Base-by-base conservation (phyloP, 1,284 basidiomycete species). In the Malassezia dermatis region DNA sequence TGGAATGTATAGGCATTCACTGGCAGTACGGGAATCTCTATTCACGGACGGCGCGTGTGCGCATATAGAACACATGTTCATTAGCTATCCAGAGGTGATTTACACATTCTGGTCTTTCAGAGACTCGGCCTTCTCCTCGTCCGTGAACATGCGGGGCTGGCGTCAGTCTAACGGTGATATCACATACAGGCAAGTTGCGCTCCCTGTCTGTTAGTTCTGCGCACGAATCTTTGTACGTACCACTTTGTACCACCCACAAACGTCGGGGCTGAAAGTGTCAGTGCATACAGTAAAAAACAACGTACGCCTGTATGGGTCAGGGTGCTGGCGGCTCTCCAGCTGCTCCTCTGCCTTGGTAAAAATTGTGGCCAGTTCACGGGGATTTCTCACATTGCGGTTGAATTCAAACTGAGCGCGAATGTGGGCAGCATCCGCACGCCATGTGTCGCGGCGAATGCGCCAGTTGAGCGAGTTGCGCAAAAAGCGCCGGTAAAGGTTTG, bases 381-480 rank as follows among this genome's bases (percentile, higher is more conserved):
- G 90, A 75, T 94, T 88, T 56, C 83, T 82, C 51, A 94, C 83
- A 72, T 93, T 80, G 58, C 90, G 90, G 80, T 94, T 88, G 63
- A 80, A 78, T 78, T 95, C 90, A 75, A 95, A 95, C 40, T 89
- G 84, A 61, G 89, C 89, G 58, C 90, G 80, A 66, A 94, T 88
- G 75, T 84, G 79, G 64, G 89, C 77, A 5, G 89, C 89, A 70
- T 85, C 81, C 62, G 80, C 80, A 61, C 90, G 81, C 88, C 88
- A 94, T 6, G 88, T 70, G 70, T 89, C 86, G 60, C 89, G 79
- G 56, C 85, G 80, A 65, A 93, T 81, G 55, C 83, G 83, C 90
- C 90, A 95, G 78, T 95, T 84, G 54, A 90, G 79, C 56, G 86
- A 81, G 75, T 93, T 89, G 66, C 80, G 85, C 58, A 94, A 81